Base-by-base conservation (phyloP, 176 grass and related monocot species). In the Coix lacrymajobi region DNA sequence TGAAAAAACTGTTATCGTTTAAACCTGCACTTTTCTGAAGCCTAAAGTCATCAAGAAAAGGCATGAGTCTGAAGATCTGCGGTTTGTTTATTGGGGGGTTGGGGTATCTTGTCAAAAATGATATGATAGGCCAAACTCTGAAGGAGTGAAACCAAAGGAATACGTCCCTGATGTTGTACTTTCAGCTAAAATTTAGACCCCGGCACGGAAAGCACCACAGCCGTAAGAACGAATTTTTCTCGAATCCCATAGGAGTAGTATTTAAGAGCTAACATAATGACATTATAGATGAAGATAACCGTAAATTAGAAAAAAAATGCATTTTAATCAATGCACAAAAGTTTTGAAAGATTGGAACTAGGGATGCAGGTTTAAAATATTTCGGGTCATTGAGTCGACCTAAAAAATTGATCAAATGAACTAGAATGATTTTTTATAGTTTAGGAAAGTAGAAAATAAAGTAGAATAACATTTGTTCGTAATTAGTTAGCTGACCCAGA, bases 141-240 rank as follows among this genome's bases (percentile, higher is more conserved):
- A 22, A 86, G 32, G n/a, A n/a, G n/a, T n/a, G n/a, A 15, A 70
- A 11, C 51, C 16, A 41, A 82, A 62, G 10, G 31, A 82, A 51
- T 61, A 40, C 11, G 17, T 52, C 10, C 6, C 11, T 70, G 63
- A 69, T 82, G 51, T 70, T 77, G 65, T 76, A 29, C 24, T 77
- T 61, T 62, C 73, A 83, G 74, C 43, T 75, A 83, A 88, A 48
- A 19, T n/a, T 24, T 19, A 13, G 70, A 51, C n/a, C n/a, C n/a
- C n/a, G n/a, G n/a, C n/a, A n/a, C n/a, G n/a, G n/a, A n/a, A n/a
- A n/a, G n/a, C n/a, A n/a, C 44, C 13, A 45, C n/a, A 38, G 12
- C 24, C 69, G 14, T 15, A 26, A 51, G 43, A 73, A 26, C 11
- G 4, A 0, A 20, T 12, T 32, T 33, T 20, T 28, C 17, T 19